Evolutionary conservation across 768 basidiomycete species (phyloP).

Genomic region (Calocera cornea): DNA sequence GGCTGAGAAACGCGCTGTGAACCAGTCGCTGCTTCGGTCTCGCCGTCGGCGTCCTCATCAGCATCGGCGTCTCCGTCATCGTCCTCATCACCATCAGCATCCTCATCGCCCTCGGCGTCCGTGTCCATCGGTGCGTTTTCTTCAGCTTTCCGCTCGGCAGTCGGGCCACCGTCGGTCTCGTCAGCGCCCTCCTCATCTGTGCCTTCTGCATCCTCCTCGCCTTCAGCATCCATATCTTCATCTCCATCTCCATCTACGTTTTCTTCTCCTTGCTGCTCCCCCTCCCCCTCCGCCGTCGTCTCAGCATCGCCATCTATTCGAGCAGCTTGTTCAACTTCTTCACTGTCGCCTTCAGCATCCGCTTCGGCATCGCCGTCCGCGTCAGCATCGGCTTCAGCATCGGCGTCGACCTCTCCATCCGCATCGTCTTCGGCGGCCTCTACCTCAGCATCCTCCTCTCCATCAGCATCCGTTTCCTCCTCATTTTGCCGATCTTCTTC

Average conservation of each 20-base stretch:
- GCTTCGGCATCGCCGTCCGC: conserved; percentile 32
- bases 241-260: background rate
- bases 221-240: conserved; percentile 11
- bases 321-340: conserved; percentile 49
- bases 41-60: conserved; percentile 8
- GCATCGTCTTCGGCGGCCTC: conserved; percentile 5
- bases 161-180: background rate
- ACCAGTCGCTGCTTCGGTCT: background rate
- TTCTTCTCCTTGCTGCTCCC: background rate
- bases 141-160: background rate
- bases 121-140: background rate
- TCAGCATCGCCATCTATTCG: conserved; percentile 24
- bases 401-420: conserved; percentile 22
- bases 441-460: conserved; percentile 10
- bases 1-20: background rate
- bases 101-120: conserved; percentile 4
- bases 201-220: conserved; percentile 14
- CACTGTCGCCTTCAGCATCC: conserved; percentile 50
- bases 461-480: conserved; percentile 20
- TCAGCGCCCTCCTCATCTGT: background rate
- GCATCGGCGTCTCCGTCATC: conserved; percentile 11
- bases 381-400: conserved; percentile 36
- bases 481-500: conserved; percentile 26
- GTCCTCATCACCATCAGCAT: conserved; percentile 11
- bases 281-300: conserved; percentile 20